Evolutionary conservation across 345 rosid genomes (phyloP), one percentile per base, ranked within the genome.

Genomic region (Linum usitatissimum): DNA sequence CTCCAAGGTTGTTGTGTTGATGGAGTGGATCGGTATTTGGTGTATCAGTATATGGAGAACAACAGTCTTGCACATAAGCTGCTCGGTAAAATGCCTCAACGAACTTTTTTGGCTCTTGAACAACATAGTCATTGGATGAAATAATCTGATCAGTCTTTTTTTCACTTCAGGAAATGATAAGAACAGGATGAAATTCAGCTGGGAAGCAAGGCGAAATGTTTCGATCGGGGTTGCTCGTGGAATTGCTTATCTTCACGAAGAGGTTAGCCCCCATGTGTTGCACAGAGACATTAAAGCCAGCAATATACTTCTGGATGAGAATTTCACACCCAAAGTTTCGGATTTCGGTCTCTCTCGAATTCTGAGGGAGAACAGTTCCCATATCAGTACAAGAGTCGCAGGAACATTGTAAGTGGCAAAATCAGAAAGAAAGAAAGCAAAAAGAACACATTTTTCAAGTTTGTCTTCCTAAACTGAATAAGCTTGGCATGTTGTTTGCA

Each of bases 261-360:
- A 76, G 62, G 76, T 76, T 34, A 7, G 71, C 38, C 91, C 87
- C 4, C 72, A 28, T 62, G 75, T 83, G 38, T 59, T 85, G 75
- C 90, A 85, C 62, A 57, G 90, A 73, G 90, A 85, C 70, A 77
- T 85, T 45, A 85, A 85, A 71, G 78, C 85, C 0, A 57, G 84
- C 72, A 85, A 85, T 68, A 72, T 82, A 17, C 82, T 85, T 58
- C 71, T 85, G 31, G 87, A 83, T 66, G 48, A 57, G 14, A 65
- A 79, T 57, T 75, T 81, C 18, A 63, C 39, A 2, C 82, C 91
- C 17, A 85, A 85, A 57, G 80, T 85, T 54, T 74, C 87, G 3
- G 91, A 85, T 78, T 85, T 85, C n/a, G 87, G 91, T 36, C 86
- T 82, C 21, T 76, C 78, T 3, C 83, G 71, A 61, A 14, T 80